Percentiles rank a stretch among this genome's conserved stretches.
phyloP scores from a whole-genome alignment of 1,284 basidiomycete species.

The Coniferiporia weirii region DNA sequence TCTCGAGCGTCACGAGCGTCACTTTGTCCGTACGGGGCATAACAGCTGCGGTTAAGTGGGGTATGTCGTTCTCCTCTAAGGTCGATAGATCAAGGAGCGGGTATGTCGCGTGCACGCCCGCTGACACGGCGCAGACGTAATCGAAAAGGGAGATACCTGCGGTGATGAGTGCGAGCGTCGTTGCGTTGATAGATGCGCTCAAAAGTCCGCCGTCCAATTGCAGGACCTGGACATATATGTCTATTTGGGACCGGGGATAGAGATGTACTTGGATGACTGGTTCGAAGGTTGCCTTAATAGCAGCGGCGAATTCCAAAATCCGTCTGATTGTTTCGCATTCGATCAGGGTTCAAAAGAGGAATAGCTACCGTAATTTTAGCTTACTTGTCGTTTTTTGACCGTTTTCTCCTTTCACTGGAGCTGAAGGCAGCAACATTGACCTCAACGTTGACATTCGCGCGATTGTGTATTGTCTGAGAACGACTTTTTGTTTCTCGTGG shows the following conservation, averaged over 20 bases:
- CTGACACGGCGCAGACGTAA: constrained; percentile 83
- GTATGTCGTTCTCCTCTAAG: constrained; percentile 88
- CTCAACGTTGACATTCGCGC: constrained; percentile 82
- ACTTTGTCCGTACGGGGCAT: constrained; percentile 82
- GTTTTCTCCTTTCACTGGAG: constrained; percentile 70
- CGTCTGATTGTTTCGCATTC: constrained; percentile 50
- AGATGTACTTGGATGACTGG: constrained; percentile 87
- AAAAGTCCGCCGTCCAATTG: constrained; percentile 92
- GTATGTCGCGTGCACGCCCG: constrained; percentile 73
- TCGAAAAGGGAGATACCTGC: constrained; percentile 90
- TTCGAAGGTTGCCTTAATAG: constrained; percentile 92
- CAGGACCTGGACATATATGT: constrained; percentile 88
- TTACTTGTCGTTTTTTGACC: constrained; percentile 84
- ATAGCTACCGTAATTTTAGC: constrained; percentile 26
- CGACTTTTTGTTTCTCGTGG: constrained; percentile 83
- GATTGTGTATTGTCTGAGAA: constrained; percentile 73
- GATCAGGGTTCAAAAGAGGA: constrained; percentile 9
- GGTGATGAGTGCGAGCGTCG: constrained; percentile 85
- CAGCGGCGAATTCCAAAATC: constrained; percentile 80
- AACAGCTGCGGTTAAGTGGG: constrained; percentile 82
- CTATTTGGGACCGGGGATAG: constrained; percentile 92
- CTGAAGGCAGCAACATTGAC: constrained; percentile 85
- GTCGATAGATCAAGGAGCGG: constrained; percentile 83
- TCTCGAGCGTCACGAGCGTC: constrained; percentile 90
- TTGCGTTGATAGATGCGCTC: constrained; percentile 92